Base-by-base conservation (phyloP, 2,329 filamentous ascomycete species). In the Aspergillus ochraceoroseus region DNA sequence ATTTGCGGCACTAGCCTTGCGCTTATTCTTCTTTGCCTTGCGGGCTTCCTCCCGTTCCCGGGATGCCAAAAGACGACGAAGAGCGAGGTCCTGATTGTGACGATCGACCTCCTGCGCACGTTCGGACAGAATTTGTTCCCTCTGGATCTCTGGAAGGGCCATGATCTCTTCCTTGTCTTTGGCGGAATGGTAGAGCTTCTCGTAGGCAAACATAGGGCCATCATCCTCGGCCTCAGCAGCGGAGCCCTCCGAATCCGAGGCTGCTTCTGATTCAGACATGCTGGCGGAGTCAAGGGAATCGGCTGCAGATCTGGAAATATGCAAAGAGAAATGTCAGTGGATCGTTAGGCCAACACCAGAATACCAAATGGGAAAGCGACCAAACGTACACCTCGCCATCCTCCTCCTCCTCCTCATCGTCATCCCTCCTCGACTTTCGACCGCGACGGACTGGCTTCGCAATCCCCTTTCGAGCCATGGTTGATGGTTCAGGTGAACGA, bases 221-320 rank as follows among this genome's bases (percentile, higher is more conserved):
- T 70, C 65, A 27, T 68, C 66, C 15, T 58, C 67, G 39, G 67
- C 67, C 17, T 54, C 59, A 18, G 57, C 56, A 36, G 75, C 68
- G 39, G 74, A 67, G 42, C 73, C 70, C 51, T 85, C 82, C 15
- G 76, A 79, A 49, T 86, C 84, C n/a, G 85, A 87, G 49, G 85
- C 84, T 14, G 85, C 86, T 51, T 87, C 83, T 31, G 85, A 92
- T 63, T 92, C 86, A 45, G 90, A 87, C 87, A 95, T 94, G 14
- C 86, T 83, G 14, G 82, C 88, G 7, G 88, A 94, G 56, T 83
- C 77, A 37, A 85, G 77, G 4, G 87, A 94, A 33, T 59, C 80
- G 9, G 74, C 71, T 14, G 82, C 84, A 13, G 83, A 89, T 41
- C 85, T 90, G 44, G 15, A 17, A n/a, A n/a, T n/a, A n/a, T n/a